phyloP scores from a whole-genome alignment of 2,329 filamentous ascomycete genomes.

The Trichoderma lentiforme region DNA sequence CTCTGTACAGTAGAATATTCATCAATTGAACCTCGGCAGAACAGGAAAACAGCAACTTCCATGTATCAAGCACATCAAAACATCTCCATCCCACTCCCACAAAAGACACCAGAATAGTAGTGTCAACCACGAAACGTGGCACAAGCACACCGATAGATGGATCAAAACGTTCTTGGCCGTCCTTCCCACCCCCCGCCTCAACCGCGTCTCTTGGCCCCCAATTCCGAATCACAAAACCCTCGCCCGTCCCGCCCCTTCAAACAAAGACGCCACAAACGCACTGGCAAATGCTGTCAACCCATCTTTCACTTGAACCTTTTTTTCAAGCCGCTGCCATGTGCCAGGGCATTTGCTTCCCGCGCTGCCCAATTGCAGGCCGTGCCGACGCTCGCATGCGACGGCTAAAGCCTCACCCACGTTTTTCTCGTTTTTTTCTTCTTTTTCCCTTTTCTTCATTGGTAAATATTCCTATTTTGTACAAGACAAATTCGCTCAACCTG shows the following conservation, averaged over 20 bases:
- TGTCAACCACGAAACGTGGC: background rate
- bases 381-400: background rate
- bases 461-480: no score
- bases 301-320: background rate
- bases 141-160: slow-evolving; percentile 3
- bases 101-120: background rate
- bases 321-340: background rate
- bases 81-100: background rate
- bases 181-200: background rate
- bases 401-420: background rate
- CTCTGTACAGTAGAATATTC: background rate
- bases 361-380: background rate
- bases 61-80: background rate
- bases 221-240: background rate
- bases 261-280: slow-evolving; percentile 3
- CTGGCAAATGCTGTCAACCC: slow-evolving; percentile 2
- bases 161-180: background rate
- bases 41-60: background rate
- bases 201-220: background rate
- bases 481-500: slow-evolving; percentile 8
- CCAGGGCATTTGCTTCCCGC: background rate
- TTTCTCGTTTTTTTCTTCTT: background rate
- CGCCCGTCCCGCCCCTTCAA: background rate
- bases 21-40: background rate
- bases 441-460: no score